Percentiles rank a stretch among this genome's conserved stretches.
Conservation (phyloP, 495 filamentous ascomycete genomes). For the Staphylotrichum tortipilum region DNA sequence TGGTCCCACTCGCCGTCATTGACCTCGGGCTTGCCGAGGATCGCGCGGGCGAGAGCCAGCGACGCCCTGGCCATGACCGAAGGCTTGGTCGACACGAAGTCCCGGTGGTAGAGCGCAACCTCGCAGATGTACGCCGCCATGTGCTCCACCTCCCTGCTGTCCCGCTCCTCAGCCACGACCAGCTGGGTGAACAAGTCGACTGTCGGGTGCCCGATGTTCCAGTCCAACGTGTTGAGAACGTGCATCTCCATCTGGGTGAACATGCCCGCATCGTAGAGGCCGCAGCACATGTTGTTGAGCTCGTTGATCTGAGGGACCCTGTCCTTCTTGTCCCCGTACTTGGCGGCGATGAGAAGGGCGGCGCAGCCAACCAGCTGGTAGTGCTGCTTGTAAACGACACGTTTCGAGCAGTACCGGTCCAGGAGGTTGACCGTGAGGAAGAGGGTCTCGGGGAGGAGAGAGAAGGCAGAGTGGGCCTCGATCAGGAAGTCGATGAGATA, state of each 20-base stretch:
- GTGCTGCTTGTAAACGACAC: conserved; percentile 98
- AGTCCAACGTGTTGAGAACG: conserved; percentile 93
- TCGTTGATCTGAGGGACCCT: conserved; percentile 91
- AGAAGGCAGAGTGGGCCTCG: conserved; percentile 92
- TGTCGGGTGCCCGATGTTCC: conserved; percentile 92
- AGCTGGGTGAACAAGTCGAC: conserved; percentile 87
- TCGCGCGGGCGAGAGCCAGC: conserved; percentile 75
- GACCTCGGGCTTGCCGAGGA: conserved; percentile 71
- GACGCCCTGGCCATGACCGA: conserved; percentile 85
- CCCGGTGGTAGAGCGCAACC: conserved; percentile 89
- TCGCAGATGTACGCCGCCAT: conserved; percentile 92
- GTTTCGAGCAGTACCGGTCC: conserved; percentile 92
- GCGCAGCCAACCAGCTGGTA: conserved; percentile 97
- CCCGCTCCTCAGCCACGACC: conserved; percentile 54
- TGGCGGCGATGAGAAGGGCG: conserved; percentile 90
- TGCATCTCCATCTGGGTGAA: conserved; percentile 99
- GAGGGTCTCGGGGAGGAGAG: conserved; percentile 84
- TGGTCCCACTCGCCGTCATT: conserved; percentile 71
- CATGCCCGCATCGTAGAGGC: conserved; percentile 97
- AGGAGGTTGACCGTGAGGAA: conserved; percentile 95
- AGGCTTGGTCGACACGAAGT: conserved; percentile 84
- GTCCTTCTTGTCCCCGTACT: conserved; percentile 98
- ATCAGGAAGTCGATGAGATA: conserved; percentile 98
- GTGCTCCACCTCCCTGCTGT: conserved; percentile 83
- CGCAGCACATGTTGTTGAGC: conserved; percentile 97